Base-by-base conservation (phyloP, 495 filamentous ascomycete species). In the Apodospora peruviana region DNA sequence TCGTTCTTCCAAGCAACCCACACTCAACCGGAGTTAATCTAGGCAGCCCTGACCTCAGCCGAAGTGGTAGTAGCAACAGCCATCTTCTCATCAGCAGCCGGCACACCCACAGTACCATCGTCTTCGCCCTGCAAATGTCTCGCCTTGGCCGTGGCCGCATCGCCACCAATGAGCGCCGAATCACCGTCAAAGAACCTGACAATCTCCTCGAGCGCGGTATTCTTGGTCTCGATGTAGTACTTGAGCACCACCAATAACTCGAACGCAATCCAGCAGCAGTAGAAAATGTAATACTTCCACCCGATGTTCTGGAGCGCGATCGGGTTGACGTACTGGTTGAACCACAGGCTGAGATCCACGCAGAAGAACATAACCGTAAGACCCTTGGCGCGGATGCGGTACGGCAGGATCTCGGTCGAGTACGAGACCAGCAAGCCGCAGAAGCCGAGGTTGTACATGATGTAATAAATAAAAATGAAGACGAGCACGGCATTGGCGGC, bases 371-470 rank as follows among this genome's bases (percentile, higher is more conserved):
- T 64, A 44, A 77, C 67, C 14, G 70, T 66, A 56, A 76, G 68
- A 35, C 74, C 74, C 60, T 69, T 67, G 11, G 66, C 65, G 21
- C 72, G 64, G 44, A 73, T 64, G 23, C 53, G 45, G 50, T 64
- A 74, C 4, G 69, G 66, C 10, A 73, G 52, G 49, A 73, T 69
- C 56, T 73, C 71, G 44, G 61, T 55, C n/a, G 63, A 55, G 55
- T 70, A 55, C 4, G 57, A 58, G 27, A 66, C 55, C 14, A 65
- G 49, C 10, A 69, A 51, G 36, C 77, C 73, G 11, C 75, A 75
- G 64, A 74, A 79, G 45, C 72, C 72, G 23, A 78, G 69, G 49
- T 76, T 73, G 55, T 79, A 82, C 46, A 67, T 75, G 53, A 73
- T 65, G 34, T 72, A 68, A 58, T 75, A 80, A 42, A 80, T 71